Evolutionary conservation across 2,329 filamentous ascomycete genomes (phyloP).

Genomic region (Helminthosporium solani): DNA sequence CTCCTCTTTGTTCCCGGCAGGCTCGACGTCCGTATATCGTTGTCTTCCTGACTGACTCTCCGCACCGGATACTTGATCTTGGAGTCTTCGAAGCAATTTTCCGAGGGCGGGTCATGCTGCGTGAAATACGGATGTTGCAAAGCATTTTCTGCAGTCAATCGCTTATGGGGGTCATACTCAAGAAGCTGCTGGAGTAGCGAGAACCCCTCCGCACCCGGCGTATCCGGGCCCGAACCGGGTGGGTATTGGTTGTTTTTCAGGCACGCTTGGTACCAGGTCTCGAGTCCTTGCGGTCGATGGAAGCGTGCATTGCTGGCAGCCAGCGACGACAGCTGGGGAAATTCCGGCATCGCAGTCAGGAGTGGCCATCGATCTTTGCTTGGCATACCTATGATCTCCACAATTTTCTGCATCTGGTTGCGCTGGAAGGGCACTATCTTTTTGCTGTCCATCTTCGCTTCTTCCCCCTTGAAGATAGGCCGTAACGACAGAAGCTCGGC

Average conservation of each 20-base stretch:
- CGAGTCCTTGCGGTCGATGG: slow-evolving; percentile 60
- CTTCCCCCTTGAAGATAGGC: slow-evolving; percentile 97
- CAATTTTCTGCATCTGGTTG: slow-evolving; percentile 99
- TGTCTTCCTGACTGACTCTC: slow-evolving; percentile 89
- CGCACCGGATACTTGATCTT: slow-evolving; percentile 87
- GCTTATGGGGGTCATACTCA: slow-evolving; percentile 88
- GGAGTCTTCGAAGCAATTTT: slow-evolving; percentile 88
- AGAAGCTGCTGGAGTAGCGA: slow-evolving; percentile 78
- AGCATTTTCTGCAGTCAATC: slow-evolving; percentile 83
- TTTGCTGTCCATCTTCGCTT: slow-evolving; percentile 98
- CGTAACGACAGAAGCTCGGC: slow-evolving; percentile 86
- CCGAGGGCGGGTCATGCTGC: slow-evolving; percentile 56
- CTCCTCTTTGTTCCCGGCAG: slow-evolving; percentile 88
- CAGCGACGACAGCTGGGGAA: slow-evolving; percentile 63
- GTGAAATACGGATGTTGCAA: slow-evolving; percentile 89
- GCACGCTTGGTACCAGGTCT: slow-evolving; percentile 62
- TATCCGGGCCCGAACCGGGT: slow-evolving; percentile 36
- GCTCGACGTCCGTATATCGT: slow-evolving; percentile 89
- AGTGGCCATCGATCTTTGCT: slow-evolving; percentile 87
- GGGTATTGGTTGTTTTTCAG: slow-evolving; percentile 51
- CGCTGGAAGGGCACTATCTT: slow-evolving; percentile 96
- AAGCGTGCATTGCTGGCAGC: slow-evolving; percentile 49
- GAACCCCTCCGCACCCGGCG: slow-evolving; percentile 66
- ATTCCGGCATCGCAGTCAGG: slow-evolving; percentile 83
- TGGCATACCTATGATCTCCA: slow-evolving; percentile 91